Percentiles rank a stretch among this genome's conserved stretches.
Conservation (phyloP, 2,329 filamentous ascomycete genomes). For the Paradendryphiella salina region DNA sequence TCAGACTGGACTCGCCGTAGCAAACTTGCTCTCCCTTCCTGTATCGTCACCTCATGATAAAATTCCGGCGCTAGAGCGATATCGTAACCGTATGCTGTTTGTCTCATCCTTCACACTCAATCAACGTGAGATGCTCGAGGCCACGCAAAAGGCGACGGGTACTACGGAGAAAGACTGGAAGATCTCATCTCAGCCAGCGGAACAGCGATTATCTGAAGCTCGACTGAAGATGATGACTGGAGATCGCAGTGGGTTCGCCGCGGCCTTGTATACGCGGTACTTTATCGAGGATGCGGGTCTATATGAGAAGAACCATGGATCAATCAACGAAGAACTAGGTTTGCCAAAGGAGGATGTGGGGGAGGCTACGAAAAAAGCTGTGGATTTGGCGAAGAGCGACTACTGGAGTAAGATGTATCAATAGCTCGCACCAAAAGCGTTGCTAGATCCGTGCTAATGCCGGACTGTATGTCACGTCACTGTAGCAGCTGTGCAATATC, state of each 20-base stretch:
- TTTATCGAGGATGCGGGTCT: constrained; percentile 51
- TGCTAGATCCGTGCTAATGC: no score
- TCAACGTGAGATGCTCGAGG: constrained; percentile 46
- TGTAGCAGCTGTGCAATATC: no score
- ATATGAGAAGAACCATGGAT: constrained; percentile 38
- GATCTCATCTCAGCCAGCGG: constrained; percentile 48
- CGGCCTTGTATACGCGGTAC: constrained; percentile 56
- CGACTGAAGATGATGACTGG: constrained; percentile 52
- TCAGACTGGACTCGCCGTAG: constrained; percentile 40
- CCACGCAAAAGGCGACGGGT: constrained; percentile 39
- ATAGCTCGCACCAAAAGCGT: not conserved
- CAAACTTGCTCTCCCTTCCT: constrained; percentile 40
- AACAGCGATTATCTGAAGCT: constrained; percentile 56
- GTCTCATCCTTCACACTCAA: constrained; percentile 44
- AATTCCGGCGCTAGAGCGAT: constrained; percentile 8
- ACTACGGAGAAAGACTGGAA: constrained; percentile 46
- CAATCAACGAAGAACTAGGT: constrained; percentile 59
- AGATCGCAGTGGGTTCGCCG: constrained; percentile 50
- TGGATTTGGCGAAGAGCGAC: constrained; percentile 12
- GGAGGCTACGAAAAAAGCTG: constrained; percentile 52
- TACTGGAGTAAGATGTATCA: constrained; percentile 10
- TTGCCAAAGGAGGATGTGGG: constrained; percentile 64
- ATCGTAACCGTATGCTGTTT: constrained; percentile 42
- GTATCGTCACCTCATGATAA: constrained; percentile 16
- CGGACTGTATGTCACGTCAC: no score